These are phyloP conservation scores for Pythium rhizo-oryzae DNA, from an alignment of 352 stramenopile species.

Conservation along the genomic window DNA sequence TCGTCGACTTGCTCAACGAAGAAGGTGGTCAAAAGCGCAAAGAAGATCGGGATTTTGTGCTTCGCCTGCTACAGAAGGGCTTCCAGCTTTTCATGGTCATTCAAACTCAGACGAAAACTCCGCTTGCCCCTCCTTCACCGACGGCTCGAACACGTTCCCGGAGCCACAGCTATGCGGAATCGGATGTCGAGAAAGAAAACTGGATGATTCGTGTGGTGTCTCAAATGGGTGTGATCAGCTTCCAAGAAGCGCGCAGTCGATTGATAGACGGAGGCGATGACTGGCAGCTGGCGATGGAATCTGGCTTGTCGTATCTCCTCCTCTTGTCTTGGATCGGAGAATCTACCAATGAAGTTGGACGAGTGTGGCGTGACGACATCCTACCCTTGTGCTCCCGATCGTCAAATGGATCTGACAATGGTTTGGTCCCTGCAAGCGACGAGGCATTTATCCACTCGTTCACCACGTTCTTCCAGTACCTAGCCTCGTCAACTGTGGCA, in stretches of 20 bases:
- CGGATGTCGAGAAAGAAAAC: neutral
- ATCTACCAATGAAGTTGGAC: constrained; percentile 16
- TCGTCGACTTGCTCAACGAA: constrained; percentile 65
- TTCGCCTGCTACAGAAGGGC: constrained; percentile 63
- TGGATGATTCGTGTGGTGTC: constrained; percentile 17
- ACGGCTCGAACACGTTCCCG: neutral
- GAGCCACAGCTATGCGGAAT: neutral
- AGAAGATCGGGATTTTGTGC: constrained; percentile 46
- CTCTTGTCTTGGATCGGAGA: constrained; percentile 28
- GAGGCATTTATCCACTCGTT: constrained; percentile 15
- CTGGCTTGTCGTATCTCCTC: constrained; percentile 52
- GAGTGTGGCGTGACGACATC: constrained; percentile 49
- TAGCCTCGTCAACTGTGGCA: constrained; percentile 3
- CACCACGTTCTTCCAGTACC: constrained; percentile 9
- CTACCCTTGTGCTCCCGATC: constrained; percentile 24
- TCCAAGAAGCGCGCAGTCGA: constrained; percentile 8
- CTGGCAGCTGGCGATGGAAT: constrained; percentile 37
- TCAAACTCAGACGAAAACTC: constrained; percentile 12
- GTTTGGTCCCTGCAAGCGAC: neutral
- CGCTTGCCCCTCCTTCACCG: constrained; percentile 14
- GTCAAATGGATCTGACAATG: neutral
- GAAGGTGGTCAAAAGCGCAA: constrained; percentile 28
- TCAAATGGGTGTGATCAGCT: constrained; percentile 14
- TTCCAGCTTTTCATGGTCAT: constrained; percentile 47
- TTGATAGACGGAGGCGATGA: neutral